Percentiles rank a stretch among this genome's conserved stretches.
phyloP scores from a whole-genome alignment of 1,284 basidiomycete species.

The Boletellus deceptivus region DNA sequence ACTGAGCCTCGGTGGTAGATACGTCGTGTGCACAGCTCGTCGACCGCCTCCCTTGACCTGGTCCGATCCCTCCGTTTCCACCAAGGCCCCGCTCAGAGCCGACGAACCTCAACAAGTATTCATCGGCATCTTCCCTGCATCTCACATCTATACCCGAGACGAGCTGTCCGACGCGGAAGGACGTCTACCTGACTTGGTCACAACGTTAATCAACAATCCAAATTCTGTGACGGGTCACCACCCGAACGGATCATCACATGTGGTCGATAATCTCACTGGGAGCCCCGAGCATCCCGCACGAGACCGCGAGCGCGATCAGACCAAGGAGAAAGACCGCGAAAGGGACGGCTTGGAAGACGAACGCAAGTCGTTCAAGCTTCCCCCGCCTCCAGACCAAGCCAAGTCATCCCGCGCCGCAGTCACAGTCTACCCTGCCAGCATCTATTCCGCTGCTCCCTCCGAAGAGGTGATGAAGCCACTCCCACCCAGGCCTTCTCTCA shows the following conservation, averaged over 20 bases:
- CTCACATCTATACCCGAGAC: conserved; percentile 87
- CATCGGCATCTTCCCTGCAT: conserved; percentile 94
- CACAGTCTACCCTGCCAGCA: conserved; percentile 65
- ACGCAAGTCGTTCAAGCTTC: conserved; percentile 65
- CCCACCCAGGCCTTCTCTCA: conserved; percentile 90
- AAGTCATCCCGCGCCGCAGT: conserved; percentile 67
- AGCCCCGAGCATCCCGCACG: conserved; percentile 31
- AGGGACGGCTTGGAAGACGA: conserved; percentile 39
- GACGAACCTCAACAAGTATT: conserved; percentile 85
- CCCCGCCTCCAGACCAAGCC: conserved; percentile 69
- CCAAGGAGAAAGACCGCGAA: conserved; percentile 61
- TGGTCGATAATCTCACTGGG: conserved; percentile 38
- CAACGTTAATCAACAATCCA: conserved; percentile 38
- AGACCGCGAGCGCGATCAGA: conserved; percentile 64
- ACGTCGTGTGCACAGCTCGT: conserved; percentile 82
- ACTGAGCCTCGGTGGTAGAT: conserved; percentile 46
- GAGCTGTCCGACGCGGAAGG: conserved; percentile 88
- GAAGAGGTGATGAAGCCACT: conserved; percentile 72
- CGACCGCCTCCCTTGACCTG: conserved; percentile 64
- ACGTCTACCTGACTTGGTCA: conserved; percentile 71
- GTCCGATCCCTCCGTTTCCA: conserved; percentile 54
- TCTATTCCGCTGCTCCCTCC: conserved; percentile 65
- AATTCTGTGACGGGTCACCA: conserved; percentile 33
- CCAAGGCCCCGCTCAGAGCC: conserved; percentile 49
- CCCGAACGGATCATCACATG: conserved; percentile 38